Conservation (phyloP, 768 basidiomycete species). For the Tulasnella sp. region DNA sequence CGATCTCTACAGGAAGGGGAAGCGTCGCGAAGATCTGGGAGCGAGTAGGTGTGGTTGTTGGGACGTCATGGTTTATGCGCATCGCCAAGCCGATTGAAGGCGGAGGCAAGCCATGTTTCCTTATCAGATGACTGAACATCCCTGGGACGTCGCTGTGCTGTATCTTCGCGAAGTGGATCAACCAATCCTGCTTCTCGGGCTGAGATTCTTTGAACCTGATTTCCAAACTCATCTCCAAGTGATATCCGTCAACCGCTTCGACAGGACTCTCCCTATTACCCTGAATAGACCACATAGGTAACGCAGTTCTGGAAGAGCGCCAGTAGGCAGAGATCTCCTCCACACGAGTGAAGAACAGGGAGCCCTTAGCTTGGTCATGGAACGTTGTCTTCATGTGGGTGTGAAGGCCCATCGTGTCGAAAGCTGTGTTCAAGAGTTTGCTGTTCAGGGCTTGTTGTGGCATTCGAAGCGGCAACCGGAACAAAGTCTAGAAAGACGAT, state of each 20-base stretch:
- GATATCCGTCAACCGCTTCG: neutral
- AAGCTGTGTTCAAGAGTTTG: conserved; percentile 12
- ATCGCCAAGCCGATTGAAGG: neutral
- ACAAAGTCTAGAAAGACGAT: conserved; percentile 32
- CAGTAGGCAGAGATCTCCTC: conserved; percentile 23
- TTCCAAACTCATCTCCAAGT: neutral
- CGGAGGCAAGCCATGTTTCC: neutral
- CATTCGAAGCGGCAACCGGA: conserved; percentile 36
- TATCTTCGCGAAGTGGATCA: neutral
- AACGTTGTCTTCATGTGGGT: conserved; percentile 20
- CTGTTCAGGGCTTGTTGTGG: conserved; percentile 21
- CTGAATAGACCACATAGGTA: neutral
- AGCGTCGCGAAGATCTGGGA: conserved; percentile 39
- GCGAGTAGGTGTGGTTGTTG: conserved; percentile 25
- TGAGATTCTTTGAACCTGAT: neutral
- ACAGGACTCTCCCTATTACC: neutral
- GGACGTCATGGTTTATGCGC: conserved; percentile 30
- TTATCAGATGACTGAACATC: neutral
- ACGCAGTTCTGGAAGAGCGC: conserved; percentile 17
- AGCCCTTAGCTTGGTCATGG: conserved; percentile 27
- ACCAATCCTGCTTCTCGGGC: neutral
- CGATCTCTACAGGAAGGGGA: conserved; percentile 32
- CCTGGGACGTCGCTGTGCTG: neutral
- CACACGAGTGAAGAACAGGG: conserved; percentile 35
- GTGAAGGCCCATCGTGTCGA: neutral